Evolutionary conservation across 441 rosid genomes (phyloP).

Genomic region (Eruca vesicaria): DNA sequence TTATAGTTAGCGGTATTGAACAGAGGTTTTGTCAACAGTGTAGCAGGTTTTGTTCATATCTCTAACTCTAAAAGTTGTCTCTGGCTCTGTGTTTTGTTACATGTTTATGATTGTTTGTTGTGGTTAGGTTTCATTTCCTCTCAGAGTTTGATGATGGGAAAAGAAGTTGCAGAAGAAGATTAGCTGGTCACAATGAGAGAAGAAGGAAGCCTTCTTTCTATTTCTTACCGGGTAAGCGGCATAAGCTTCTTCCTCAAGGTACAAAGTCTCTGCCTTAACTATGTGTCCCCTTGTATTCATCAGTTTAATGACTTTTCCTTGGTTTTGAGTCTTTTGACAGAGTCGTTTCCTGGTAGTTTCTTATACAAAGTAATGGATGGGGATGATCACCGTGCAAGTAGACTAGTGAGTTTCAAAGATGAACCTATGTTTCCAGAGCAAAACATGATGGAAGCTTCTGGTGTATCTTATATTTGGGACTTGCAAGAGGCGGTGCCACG

Average conservation of each 20-base stretch:
- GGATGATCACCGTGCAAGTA: conserved; percentile 22
- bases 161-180: conserved; percentile 89
- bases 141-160: conserved; percentile 86
- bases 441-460: conserved; percentile 26
- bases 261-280: conserved; percentile 7
- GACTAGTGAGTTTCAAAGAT: conserved; percentile 30
- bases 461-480: conserved; percentile 46
- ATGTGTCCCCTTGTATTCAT: conserved; percentile 17
- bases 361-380: conserved; percentile 20
- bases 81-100: neutral
- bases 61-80: neutral
- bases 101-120: conserved; percentile 5
- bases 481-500: conserved; percentile 34
- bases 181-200: conserved; percentile 87
- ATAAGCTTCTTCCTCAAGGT: conserved; percentile 49
- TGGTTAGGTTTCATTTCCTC: conserved; percentile 80
- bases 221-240: conserved; percentile 37
- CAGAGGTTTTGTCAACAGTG: conserved; percentile 98
- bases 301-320: conserved; percentile 39
- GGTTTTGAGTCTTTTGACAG: conserved; percentile 27
- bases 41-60: conserved; percentile 63
- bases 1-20: conserved; percentile 74
- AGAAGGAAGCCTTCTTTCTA: conserved; percentile 70
- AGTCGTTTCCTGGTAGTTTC: conserved; percentile 6
- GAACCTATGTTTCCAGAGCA: conserved; percentile 20